Evolutionary conservation across 108 stramenopile species (phyloP).

Genomic region (Cyclotella baltica): DNA sequence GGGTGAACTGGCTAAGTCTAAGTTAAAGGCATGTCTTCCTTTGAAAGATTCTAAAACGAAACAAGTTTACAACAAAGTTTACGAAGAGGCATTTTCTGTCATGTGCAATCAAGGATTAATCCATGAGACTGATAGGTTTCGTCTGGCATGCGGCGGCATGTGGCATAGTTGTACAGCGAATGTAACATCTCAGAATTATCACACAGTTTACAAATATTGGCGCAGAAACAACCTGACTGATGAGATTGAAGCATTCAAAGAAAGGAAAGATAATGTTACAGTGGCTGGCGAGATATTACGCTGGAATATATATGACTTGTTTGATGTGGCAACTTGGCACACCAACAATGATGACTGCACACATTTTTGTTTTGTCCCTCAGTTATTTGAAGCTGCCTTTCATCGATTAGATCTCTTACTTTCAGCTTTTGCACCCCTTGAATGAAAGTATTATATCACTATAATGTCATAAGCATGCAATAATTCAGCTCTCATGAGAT

Average conservation of each 20-base stretch:
- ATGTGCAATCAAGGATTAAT: background rate
- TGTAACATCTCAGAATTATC: background rate
- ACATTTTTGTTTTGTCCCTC: slow-evolving; percentile 19
- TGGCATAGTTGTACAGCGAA: slow-evolving; percentile 17
- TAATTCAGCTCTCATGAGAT: no score
- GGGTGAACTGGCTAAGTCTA: background rate
- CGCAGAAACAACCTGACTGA: background rate
- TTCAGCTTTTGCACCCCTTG: no score
- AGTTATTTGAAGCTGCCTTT: slow-evolving; percentile 21
- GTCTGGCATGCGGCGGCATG: background rate
- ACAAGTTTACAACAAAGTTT: slow-evolving; percentile 16
- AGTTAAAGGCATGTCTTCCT: background rate
- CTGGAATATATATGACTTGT: slow-evolving; percentile 18
- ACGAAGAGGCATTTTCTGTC: slow-evolving; percentile 13
- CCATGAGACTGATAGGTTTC: background rate
- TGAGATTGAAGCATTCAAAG: background rate
- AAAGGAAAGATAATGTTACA: background rate
- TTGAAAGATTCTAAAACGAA: background rate
- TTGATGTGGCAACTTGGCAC: slow-evolving; percentile 6
- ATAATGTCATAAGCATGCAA: no score
- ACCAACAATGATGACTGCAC: background rate
- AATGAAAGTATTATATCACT: no score
- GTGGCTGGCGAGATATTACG: background rate
- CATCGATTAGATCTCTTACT: slow-evolving; percentile 19
- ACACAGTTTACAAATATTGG: slow-evolving; percentile 21